Evolutionary conservation across 495 filamentous ascomycete genomes (phyloP).

Genomic region (Annulohypoxylon nitens): DNA sequence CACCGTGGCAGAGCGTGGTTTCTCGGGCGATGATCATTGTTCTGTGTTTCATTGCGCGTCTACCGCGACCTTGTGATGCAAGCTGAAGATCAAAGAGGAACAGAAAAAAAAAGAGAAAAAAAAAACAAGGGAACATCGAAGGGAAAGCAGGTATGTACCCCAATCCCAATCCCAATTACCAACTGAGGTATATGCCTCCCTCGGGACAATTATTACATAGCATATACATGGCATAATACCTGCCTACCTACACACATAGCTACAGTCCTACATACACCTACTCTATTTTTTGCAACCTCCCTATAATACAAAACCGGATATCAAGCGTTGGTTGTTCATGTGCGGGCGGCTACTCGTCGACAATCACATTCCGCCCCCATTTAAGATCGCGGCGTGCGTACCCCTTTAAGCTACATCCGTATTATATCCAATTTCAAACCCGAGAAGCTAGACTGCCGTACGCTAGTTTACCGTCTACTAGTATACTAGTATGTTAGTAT

Average conservation of each 20-base stretch:
- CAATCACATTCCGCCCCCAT: constrained; percentile 42
- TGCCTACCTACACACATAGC: neutral
- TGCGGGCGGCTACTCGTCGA: constrained; percentile 41
- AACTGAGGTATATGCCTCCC: neutral
- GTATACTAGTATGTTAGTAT: neutral
- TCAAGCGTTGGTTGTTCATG: constrained; percentile 1
- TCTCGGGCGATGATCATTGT: constrained; percentile 37
- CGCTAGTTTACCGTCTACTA: constrained; percentile 1
- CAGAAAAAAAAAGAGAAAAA: neutral
- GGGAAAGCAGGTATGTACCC: neutral
- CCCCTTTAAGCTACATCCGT: constrained; percentile 44
- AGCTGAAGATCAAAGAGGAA: constrained; percentile 12
- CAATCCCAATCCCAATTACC: neutral
- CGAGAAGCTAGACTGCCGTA: constrained; percentile 23
- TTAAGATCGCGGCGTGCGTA: constrained; percentile 33
- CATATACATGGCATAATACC: constrained; percentile 1
- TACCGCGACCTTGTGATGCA: constrained; percentile 31
- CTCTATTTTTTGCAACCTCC: constrained; percentile 38
- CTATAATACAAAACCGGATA: constrained; percentile 26
- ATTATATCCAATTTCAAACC: constrained; percentile 39
- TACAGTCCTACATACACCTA: neutral
- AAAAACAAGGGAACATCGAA: neutral
- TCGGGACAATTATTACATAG: constrained; percentile 4
- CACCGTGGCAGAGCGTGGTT: neutral
- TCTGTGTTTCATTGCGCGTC: constrained; percentile 21